phyloP scores from a whole-genome alignment of 495 filamentous ascomycete species.

The Aspergillus olivimuriae region DNA sequence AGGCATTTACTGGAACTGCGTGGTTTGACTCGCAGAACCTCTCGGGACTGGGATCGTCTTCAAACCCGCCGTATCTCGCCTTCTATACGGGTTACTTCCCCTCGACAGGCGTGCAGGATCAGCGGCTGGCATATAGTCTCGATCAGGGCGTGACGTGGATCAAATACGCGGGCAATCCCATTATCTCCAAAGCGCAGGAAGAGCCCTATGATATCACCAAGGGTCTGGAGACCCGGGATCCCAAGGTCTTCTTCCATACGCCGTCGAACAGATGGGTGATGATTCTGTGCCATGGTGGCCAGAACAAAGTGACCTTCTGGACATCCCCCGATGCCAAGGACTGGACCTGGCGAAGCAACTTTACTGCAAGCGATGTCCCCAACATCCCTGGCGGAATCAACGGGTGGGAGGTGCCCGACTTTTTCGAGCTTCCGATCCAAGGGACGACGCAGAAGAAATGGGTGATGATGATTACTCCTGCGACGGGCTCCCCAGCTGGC shows the following conservation, averaged over 20 bases:
- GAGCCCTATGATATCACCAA: constrained; percentile 3
- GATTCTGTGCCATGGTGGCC: constrained; percentile 6
- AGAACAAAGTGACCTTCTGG: constrained; percentile 7
- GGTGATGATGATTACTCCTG: constrained; percentile 4
- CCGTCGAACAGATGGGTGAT: constrained; percentile 4
- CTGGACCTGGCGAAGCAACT: constrained; percentile 9
- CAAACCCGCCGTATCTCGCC: constrained; percentile 3
- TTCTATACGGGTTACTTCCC: constrained; percentile 5
- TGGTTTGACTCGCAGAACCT: constrained; percentile 4
- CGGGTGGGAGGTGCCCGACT: constrained; percentile 9
- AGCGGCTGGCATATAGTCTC: constrained; percentile 6
- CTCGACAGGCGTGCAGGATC: constrained; percentile 3
- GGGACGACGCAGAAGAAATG: constrained; percentile 4
- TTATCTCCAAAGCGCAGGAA: constrained; percentile 3
- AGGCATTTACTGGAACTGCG: constrained; percentile 4
- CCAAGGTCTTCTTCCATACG: constrained; percentile 9
- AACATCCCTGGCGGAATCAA: not conserved
- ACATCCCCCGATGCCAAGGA: constrained; percentile 1
- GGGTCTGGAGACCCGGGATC: constrained; percentile 6
- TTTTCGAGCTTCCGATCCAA: constrained; percentile 7
- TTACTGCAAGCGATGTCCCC: not conserved
- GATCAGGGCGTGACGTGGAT: constrained; percentile 4
- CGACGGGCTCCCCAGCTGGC: constrained; percentile 5
- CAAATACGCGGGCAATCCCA: constrained; percentile 1
- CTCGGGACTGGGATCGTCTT: constrained; percentile 3